A percentile compares a stretch with the other conserved stretches of the same genome.
These are phyloP conservation scores for Mollisia scopiformis DNA, from an alignment of 2,329 filamentous ascomycete species.

Conservation along the genomic window DNA sequence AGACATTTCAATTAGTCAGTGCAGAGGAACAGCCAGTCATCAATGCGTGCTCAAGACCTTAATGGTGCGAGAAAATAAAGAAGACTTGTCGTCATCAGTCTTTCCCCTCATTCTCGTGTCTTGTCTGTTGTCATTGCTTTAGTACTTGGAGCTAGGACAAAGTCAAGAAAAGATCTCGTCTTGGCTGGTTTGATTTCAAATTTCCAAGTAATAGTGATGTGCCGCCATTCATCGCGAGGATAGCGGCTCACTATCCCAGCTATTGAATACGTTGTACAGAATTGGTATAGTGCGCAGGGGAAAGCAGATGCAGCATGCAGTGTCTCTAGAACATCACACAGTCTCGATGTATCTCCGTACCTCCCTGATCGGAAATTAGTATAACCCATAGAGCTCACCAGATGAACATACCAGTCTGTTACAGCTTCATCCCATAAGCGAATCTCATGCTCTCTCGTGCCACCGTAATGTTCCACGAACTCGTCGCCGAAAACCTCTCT, in stretches of 20 bases:
- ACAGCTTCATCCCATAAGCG: conserved; percentile 93
- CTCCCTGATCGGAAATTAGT: conserved; percentile 56
- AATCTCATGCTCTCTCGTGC: conserved; percentile 90
- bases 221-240: neutral
- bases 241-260: neutral
- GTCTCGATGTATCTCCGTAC: conserved; percentile 79
- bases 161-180: neutral
- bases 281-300: conserved; percentile 1
- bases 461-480: conserved; percentile 95
- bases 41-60: neutral
- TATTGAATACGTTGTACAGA: neutral
- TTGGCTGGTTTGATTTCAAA: conserved; percentile 5
- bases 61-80: neutral
- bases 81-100: neutral
- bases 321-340: conserved; percentile 26
- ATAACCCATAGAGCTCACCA: neutral
- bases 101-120: neutral
- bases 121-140: neutral
- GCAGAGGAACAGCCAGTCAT: neutral
- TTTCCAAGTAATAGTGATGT: neutral
- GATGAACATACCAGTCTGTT: conserved; percentile 79
- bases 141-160: neutral
- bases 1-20: neutral
- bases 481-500: conserved; percentile 91
- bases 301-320: neutral